These are phyloP conservation scores for Cladophialophora psammophila DNA, from an alignment of 2,329 filamentous ascomycete genomes.

Conservation along the genomic window DNA sequence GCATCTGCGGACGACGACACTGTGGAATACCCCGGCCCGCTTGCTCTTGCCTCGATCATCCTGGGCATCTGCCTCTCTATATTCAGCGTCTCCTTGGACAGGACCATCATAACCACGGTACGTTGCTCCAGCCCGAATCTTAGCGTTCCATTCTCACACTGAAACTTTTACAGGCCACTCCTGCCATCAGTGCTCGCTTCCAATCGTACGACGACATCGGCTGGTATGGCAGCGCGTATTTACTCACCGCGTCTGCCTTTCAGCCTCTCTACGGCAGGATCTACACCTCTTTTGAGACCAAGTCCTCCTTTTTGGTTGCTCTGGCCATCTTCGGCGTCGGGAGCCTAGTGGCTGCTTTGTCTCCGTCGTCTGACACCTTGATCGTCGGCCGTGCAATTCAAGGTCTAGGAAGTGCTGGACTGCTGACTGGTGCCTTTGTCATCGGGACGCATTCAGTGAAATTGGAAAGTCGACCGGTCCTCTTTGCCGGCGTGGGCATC, in stretches of 20 bases:
- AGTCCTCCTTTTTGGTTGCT: constrained; percentile 43
- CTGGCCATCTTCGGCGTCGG: constrained; percentile 45
- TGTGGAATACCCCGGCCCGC: constrained; percentile 39
- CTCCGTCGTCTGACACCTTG: constrained; percentile 40
- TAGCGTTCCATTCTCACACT: not conserved
- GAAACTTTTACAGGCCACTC: constrained; percentile 32
- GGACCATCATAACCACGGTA: constrained; percentile 41
- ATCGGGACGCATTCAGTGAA: constrained; percentile 45
- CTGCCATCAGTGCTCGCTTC: constrained; percentile 39
- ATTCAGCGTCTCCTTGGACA: constrained; percentile 43
- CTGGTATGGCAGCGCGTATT: constrained; percentile 42
- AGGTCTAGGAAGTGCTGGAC: constrained; percentile 45
- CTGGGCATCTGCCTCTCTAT: constrained; percentile 43
- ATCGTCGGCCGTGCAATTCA: constrained; percentile 46
- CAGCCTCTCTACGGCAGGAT: constrained; percentile 33
- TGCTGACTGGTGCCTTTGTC: constrained; percentile 55
- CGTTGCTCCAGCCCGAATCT: constrained; percentile 44
- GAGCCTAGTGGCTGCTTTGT: constrained; percentile 42
- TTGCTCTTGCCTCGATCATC: constrained; percentile 41
- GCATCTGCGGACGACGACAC: constrained; percentile 8
- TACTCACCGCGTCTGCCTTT: constrained; percentile 36
- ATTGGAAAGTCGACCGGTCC: constrained; percentile 46
- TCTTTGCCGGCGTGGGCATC: constrained; percentile 44
- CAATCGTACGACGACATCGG: constrained; percentile 39
- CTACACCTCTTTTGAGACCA: constrained; percentile 34